Percentiles rank a stretch among this genome's conserved stretches.
These are phyloP conservation scores for Cladorrhinum samala DNA, from an alignment of 495 filamentous ascomycete species.

Conservation along the genomic window DNA sequence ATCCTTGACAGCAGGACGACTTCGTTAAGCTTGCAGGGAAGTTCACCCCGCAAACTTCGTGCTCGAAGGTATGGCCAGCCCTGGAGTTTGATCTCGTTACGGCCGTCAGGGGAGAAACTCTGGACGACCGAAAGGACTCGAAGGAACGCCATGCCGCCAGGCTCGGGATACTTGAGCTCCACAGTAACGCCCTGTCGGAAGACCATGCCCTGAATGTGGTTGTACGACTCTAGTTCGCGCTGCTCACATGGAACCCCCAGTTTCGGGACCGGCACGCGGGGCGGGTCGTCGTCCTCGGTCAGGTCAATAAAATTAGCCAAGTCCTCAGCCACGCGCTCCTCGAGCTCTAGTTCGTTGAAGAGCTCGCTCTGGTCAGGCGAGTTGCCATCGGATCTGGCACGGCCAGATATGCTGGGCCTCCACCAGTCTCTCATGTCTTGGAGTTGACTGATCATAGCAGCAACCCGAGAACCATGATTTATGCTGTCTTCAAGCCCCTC, in stretches of 20 bases:
- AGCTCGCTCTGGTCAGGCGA: not conserved
- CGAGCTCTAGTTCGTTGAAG: too few species aligned
- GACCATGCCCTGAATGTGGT: not conserved
- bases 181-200: not conserved
- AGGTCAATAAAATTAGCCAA: not conserved
- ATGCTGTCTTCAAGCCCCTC: too few species aligned
- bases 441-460: too few species aligned
- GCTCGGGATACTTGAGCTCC: not conserved
- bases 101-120: not conserved
- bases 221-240: not conserved
- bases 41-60: not conserved
- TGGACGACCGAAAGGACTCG: conserved; percentile 8
- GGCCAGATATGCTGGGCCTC: too few species aligned
- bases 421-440: too few species aligned
- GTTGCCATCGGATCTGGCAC: not conserved
- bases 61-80: conserved; percentile 6
- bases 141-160: conserved; percentile 2
- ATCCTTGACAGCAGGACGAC: conserved; percentile 46
- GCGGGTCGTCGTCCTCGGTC: not conserved
- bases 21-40: conserved; percentile 18
- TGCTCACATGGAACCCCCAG: not conserved
- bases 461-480: too few species aligned
- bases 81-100: not conserved
- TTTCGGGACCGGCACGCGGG: not conserved
- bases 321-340: not conserved